Evolutionary conservation across 352 stramenopile species (phyloP), one percentile per base, ranked within the genome.

Genomic region (Phytopythium aichiense): DNA sequence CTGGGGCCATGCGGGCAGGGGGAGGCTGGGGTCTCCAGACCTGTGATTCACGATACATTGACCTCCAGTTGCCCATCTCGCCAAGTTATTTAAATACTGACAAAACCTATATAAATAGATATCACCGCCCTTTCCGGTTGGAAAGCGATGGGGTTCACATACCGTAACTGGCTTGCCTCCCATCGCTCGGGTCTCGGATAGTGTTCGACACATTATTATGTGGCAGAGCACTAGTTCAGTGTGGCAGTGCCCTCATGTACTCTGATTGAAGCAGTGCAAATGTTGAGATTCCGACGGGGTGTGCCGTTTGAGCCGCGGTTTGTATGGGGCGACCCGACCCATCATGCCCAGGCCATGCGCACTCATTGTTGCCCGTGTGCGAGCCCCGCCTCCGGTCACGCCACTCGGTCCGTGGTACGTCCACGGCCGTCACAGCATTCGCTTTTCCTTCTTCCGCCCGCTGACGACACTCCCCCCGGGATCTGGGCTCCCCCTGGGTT

Each of bases 151-250:
- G 54, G 38, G 54, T 0, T 60, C 54, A 60, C 18, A 7, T 60
- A 60, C 55, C 37, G 55, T 60, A 60, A 57, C 55, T 60, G 55
- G 55, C 55, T 60, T 60, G 54, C 33, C n/a, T 22, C 50, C 30
- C 48, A 54, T 54, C 48, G 13, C 48, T 23, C 6, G 25, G 5
- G 6, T 4, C 11, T 35, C 0, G 7, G 4, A 11, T 15, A 4
- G 33, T 20, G 48, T 54, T 0, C 6, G 4, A 5, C 25, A 54
- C 48, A 54, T 15, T 54, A 54, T 22, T 20, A 8, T 40, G 2
- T 16, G 12, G 1, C 8, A 8, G 2, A 40, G 28, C 40, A 23
- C 28, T 54, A 11, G 2, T 38, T 37, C 23, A 7, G 28, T 8
- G 48, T 54, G 48, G 4, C 7, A 7, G 1, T 0, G 7, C 28